Base-by-base conservation (phyloP, 306 rosid genomes). In the Lathyrus oleraceus region DNA sequence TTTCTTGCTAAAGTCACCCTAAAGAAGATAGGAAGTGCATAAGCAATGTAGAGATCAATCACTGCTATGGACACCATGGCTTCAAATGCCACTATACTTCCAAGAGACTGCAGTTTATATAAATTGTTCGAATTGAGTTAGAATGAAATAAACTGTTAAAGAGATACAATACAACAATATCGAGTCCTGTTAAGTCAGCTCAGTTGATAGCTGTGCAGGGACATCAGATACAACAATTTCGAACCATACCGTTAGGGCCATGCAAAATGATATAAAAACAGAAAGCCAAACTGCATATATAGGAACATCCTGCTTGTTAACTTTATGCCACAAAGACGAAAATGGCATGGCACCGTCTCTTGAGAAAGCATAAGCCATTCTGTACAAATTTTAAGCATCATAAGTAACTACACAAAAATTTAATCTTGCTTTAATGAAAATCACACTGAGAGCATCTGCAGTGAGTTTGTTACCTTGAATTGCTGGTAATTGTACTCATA, bases 321-420 rank as follows among this genome's bases (percentile, higher is more conserved):
- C 90, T 88, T 84, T 75, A 78, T 87, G 97, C 97, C 98, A 88
- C 25, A 84, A 65, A 0, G 90, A 81, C 39, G 98, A 94, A 42
- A 90, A 76, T 40, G 98, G 98, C 98, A 94, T 88, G 65, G 97
- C 97, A 52, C 97, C 97, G 71, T 93, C 98, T 84, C 98, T 88
- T 39, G 98, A 93, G 85, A 93, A 93, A 32, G 98, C 98, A 73
- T 90, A 93, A 65, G 86, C 98, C 98, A 93, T 93, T 85, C 97
- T 88, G 73, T 54, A 16, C 19, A 69, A 83, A 43, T 74, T 45
- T 53, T 20, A 67, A 70, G 44, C 65, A 74, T 49, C 3, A 10
- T 36, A 63, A 81, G 53, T 62, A 28, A 64, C 52, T 42, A 47
- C 40, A 68, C 17, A 62, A 10, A 70, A 13, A 15, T 27, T 57